Percentiles rank a stretch among this genome's conserved stretches.
Evolutionary conservation across 1,284 basidiomycete species (phyloP).

Genomic region (Cutaneotrichosporon sp.): DNA sequence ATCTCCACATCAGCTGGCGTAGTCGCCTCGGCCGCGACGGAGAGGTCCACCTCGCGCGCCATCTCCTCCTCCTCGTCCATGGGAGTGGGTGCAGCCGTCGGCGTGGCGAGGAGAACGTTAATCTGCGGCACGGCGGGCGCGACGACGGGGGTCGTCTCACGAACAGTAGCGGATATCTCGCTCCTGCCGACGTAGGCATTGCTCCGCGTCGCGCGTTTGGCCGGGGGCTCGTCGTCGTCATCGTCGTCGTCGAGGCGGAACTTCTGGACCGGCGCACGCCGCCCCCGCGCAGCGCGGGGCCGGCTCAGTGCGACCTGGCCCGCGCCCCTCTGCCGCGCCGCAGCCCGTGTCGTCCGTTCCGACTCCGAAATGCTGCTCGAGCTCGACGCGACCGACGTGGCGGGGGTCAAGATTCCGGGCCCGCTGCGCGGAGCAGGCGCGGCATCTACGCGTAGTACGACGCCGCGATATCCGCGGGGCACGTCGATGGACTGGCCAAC

Average conservation of each 20-base stretch:
- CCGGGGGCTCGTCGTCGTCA: constrained; percentile 16
- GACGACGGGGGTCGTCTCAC: background rate
- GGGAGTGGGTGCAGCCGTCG: background rate
- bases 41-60: constrained; percentile 3
- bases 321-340: constrained; percentile 23
- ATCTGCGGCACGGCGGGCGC: background rate
- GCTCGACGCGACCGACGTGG: constrained; percentile 8
- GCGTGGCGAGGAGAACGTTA: background rate
- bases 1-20: background rate
- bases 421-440: background rate
- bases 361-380: background rate
- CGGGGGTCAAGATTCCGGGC: constrained; percentile 8
- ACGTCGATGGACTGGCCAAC: constrained; percentile 32
- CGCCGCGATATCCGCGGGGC: constrained; percentile 33
- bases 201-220: too few species aligned
- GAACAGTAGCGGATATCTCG: too few species aligned
- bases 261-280: constrained; percentile 8
- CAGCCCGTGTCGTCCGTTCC: background rate
- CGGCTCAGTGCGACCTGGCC: constrained; percentile 37
- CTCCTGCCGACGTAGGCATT: too few species aligned
- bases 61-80: constrained; percentile 3
- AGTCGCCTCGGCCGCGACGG: background rate
- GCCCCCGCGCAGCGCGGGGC: constrained; percentile 17
- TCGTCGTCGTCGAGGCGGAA: constrained; percentile 34
- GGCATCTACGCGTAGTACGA: constrained; percentile 22